Evolutionary conservation across 371 early-diverging fungal genomes (phyloP), one percentile per base, ranked within the genome.

Genomic region (Nematocida sp.): DNA sequence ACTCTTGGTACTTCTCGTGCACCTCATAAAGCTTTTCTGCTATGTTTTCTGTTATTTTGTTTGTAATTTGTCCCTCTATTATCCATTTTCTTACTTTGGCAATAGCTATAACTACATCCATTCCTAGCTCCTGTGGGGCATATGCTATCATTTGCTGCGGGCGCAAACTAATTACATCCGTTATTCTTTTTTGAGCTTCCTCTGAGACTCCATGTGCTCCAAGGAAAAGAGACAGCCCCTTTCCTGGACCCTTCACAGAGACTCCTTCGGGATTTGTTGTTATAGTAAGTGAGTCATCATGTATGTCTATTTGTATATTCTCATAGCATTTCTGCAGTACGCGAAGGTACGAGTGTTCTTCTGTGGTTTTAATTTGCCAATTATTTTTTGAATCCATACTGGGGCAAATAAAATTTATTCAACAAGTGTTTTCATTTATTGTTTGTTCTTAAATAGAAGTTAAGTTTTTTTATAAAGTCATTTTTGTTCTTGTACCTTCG

Each of bases 71-170:
- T 4, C 63, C 75, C 26, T 71, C 75, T 20, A 61, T 26, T 2
- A 71, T 16, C 50, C 60, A 71, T 60, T 71, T 71, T 61, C 75
- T 59, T 61, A 71, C 35, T 38, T 71, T 71, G 48, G 75, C 16
- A 13, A 71, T 51, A 4, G 75, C 75, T 13, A 71, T 16, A 5
- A 71, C 13, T 16, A 25, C 51, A 25, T 71, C 75, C 45, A 71
- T 38, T 9, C 36, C 48, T 5, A 7, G 7, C 16, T 45, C 55
- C 30, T 55, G 38, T 36, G 23, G 69, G 2, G 38, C 33, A 30
- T 71, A 71, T 23, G 61, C 75, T 23, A 71, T 77, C 48, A 57
- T 59, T 39, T 71, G 75, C 64, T 71, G 75, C 3, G 75, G 61
- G 20, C 75, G 38, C 4, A 71, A 47, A 11, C 23, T 26, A 36